phyloP scores from a whole-genome alignment of 306 rosid species.

The Crataegus laevigata region DNA sequence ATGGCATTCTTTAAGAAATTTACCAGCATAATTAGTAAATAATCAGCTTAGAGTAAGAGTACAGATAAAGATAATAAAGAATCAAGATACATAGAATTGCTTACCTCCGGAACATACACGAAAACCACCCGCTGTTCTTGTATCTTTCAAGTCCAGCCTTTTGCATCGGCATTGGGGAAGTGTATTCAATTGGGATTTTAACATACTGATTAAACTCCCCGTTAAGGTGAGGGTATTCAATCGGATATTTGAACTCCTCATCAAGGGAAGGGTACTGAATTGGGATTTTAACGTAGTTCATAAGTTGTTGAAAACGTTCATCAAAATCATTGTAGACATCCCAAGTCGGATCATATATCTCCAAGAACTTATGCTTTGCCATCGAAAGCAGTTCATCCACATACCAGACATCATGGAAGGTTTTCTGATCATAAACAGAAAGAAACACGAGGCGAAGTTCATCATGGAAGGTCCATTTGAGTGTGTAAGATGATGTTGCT shows the following conservation, averaged over 20 bases:
- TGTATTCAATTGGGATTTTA: too few relatives aligned
- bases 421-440: slow-evolving; percentile 72
- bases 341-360: slow-evolving; percentile 50
- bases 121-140: slow-evolving; percentile 71
- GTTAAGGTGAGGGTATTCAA: too few relatives aligned
- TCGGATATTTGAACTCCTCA: too few relatives aligned
- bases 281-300: slow-evolving; percentile 1
- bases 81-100: not conserved
- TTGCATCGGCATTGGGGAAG: slow-evolving; percentile 9
- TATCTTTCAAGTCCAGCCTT: slow-evolving; percentile 51
- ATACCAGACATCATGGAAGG: slow-evolving; percentile 53
- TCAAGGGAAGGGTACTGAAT: too few relatives aligned
- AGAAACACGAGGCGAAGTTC: slow-evolving; percentile 83
- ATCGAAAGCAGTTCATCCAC: slow-evolving; percentile 74
- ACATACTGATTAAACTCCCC: too few relatives aligned
- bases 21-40: too few relatives aligned
- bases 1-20: too few relatives aligned
- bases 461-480: slow-evolving; percentile 89
- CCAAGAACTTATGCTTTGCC: slow-evolving; percentile 65
- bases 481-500: slow-evolving; percentile 43
- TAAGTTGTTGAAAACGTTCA: slow-evolving; percentile 68
- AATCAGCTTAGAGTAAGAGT: too few relatives aligned
- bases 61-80: too few relatives aligned
- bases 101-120: slow-evolving; percentile 92
- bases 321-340: slow-evolving; percentile 55